Base-by-base conservation (phyloP, 352 stramenopile genomes). In the Globisporangium uncinulatum region DNA sequence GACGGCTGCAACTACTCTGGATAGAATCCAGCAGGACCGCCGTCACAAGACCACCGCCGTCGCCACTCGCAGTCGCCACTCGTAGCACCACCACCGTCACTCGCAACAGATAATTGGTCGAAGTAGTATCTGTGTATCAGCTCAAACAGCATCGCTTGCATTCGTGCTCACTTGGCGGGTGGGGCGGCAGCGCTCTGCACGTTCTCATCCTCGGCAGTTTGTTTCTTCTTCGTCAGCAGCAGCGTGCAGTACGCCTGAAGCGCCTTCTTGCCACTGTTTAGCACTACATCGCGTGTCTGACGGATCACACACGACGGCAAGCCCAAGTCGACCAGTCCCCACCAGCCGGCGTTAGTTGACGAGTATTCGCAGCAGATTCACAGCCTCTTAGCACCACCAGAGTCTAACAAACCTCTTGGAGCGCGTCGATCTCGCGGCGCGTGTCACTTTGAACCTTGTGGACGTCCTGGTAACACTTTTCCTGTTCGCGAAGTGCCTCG, bases 221-320 rank as follows among this genome's bases (percentile, higher is more conserved):
- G 59, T 24, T 83, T 87, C 47, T 80, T 74, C 47, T 80, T 74
- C 56, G 71, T 84, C 56, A 87, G 62, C 10, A 90, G 55, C 41
- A 86, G 57, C 7, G 77, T 83, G 45, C 79, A 90, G 58, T 90
- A 90, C 19, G 78, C 76, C 46, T 87, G 77, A 20, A 90, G 37
- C 15, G 73, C 73, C 50, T 87, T 87, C 63, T 89, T 90, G 4
- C 82, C 82, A 31, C 82, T 88, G 42, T 63, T 71, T 8, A 92
- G 63, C 37, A 92, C 82, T 50, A 88, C 75, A 37, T 89, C 75
- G 31, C 80, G 69, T 0, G 78, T 86, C 71, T 84, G 50, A 1
- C 11, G 5, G 36, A 15, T 15, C 7, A 6, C 41, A 4, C 17
- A 37, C 5, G 42, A 44, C 8, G n/a, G 29, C 9, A 31, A 67